Conservation (phyloP, 148 eudicot genomes). For the Diospyros kaki region DNA sequence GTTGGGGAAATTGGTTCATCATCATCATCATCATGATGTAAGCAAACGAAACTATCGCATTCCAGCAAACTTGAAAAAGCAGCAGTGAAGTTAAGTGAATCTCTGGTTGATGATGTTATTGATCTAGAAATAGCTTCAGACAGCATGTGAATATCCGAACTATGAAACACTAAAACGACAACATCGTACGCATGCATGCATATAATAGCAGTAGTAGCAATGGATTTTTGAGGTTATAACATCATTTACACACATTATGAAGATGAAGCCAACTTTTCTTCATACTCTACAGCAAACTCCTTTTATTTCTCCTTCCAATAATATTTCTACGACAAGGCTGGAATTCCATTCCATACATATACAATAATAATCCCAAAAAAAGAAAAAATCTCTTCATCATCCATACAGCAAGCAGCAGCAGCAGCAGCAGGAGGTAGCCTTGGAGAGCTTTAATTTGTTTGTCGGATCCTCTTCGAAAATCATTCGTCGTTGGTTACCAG, state of each 20-base stretch:
- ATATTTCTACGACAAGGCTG: neutral
- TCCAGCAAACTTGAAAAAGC: neutral
- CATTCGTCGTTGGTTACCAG: conserved; percentile 25
- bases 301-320: neutral
- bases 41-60: no score
- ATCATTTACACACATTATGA: neutral
- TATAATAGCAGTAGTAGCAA: neutral
- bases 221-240: neutral
- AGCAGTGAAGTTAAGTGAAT: no score
- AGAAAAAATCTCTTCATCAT: no score
- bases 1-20: no score
- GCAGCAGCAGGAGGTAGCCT: no score
- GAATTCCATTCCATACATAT: neutral
- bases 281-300: neutral
- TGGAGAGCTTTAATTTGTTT: no score
- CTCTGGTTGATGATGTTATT: neutral
- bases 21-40: no score
- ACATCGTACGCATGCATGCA: neutral
- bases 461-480: no score
- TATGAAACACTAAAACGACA: neutral
- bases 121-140: neutral
- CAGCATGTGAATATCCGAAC: no score
- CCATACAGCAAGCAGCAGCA: no score
- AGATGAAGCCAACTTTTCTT: neutral
- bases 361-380: no score